phyloP scores from a whole-genome alignment of 1,139 yeast species.

The Lodderomyces metapsilosis region DNA sequence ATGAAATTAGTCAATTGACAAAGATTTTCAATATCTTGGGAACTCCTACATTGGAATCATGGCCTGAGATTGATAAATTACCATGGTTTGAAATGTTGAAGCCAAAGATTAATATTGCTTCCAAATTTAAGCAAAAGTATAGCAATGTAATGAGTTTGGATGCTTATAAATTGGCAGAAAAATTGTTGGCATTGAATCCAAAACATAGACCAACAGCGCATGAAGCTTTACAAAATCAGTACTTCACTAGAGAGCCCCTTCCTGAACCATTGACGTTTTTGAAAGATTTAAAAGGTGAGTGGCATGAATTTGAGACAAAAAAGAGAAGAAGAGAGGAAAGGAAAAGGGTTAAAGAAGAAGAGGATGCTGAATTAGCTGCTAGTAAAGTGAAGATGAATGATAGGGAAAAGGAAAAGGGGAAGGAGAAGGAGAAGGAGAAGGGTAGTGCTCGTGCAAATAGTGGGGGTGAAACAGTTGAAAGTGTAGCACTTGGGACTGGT shows the following conservation, averaged over 20 bases:
- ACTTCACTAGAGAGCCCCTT: slow-evolving; percentile 67
- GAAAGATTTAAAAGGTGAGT: slow-evolving; percentile 68
- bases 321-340: slow-evolving; percentile 68
- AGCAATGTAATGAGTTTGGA: slow-evolving; percentile 46
- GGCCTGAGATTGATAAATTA: slow-evolving; percentile 74
- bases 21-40: slow-evolving; percentile 84
- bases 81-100: slow-evolving; percentile 93
- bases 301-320: slow-evolving; percentile 97
- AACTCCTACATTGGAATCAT: slow-evolving; percentile 68
- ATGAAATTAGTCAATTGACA: slow-evolving; percentile 80
- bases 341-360: slow-evolving; percentile 39
- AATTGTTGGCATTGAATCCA: slow-evolving; percentile 70
- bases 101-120: slow-evolving; percentile 50
- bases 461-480: neutral
- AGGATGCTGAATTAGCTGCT: slow-evolving; percentile 14
- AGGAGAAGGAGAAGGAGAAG: neutral
- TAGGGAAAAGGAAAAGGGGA: too few relatives aligned
- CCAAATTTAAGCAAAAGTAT: slow-evolving; percentile 50
- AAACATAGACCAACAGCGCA: slow-evolving; percentile 71
- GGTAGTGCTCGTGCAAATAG: slow-evolving; percentile 2
- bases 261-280: slow-evolving; percentile 58
- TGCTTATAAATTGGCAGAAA: slow-evolving; percentile 64
- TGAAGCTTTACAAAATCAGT: slow-evolving; percentile 80
- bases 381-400: slow-evolving; percentile 8
- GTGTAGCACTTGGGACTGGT: neutral